Conservation (phyloP, 2,329 filamentous ascomycete genomes). For the Penicillium griseofulvum region DNA sequence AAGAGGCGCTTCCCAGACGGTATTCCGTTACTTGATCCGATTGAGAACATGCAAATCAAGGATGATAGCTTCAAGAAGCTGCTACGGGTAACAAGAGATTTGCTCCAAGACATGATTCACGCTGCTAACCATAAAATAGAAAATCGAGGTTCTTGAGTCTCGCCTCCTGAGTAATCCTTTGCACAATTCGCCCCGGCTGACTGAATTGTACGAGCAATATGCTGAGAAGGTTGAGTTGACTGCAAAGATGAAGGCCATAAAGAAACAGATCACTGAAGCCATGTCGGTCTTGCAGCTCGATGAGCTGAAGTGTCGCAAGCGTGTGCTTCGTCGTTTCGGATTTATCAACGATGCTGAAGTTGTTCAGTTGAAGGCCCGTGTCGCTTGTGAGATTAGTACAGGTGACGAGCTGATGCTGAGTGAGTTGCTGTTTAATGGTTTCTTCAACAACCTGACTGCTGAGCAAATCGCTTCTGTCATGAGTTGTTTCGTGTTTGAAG, state of each 20-base stretch:
- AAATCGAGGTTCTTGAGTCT: slow-evolving; percentile 96
- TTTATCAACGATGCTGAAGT: slow-evolving; percentile 97
- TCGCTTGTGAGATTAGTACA: slow-evolving; percentile 96
- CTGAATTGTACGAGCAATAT: slow-evolving; percentile 84
- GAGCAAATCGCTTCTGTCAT: slow-evolving; percentile 83
- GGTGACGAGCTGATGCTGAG: slow-evolving; percentile 92
- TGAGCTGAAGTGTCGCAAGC: slow-evolving; percentile 92
- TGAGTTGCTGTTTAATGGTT: slow-evolving; percentile 91
- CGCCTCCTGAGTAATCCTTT: slow-evolving; percentile 83
- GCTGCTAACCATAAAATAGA: slow-evolving; percentile 51
- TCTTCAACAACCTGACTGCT: slow-evolving; percentile 92
- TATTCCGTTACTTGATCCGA: slow-evolving; percentile 80
- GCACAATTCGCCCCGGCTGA: slow-evolving; percentile 81
- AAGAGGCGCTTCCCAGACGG: slow-evolving; percentile 89
- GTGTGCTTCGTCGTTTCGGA: slow-evolving; percentile 85
- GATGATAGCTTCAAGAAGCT: slow-evolving; percentile 93
- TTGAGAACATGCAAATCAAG: slow-evolving; percentile 93
- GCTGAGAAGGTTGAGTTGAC: slow-evolving; percentile 71
- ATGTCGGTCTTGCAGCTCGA: slow-evolving; percentile 90
- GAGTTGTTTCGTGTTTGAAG: slow-evolving; percentile 95
- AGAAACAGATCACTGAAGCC: slow-evolving; percentile 81
- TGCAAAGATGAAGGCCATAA: slow-evolving; percentile 80
- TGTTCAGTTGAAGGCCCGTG: slow-evolving; percentile 92
- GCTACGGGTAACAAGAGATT: slow-evolving; percentile 55
- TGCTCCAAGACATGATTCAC: neutral